Percentiles rank a stretch among this genome's conserved stretches.
Conservation (phyloP, 2,329 filamentous ascomycete species). For the Colletotrichum filicis region DNA sequence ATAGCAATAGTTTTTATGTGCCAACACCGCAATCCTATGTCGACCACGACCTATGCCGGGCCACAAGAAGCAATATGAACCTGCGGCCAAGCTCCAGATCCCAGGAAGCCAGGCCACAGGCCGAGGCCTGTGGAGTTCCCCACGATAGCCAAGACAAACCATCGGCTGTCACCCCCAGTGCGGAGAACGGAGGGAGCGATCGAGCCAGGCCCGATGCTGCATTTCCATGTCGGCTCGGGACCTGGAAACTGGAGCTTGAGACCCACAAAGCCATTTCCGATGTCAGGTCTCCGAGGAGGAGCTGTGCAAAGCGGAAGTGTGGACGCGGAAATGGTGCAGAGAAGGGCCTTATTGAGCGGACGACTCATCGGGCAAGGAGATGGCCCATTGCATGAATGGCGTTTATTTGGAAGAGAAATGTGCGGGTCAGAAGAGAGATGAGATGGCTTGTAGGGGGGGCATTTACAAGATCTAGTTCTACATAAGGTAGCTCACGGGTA, state of each 20-base stretch:
- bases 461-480: conserved; percentile 23
- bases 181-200: conserved; percentile 21
- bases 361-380: not conserved
- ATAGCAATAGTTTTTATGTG: not conserved
- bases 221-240: conserved; percentile 5
- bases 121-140: conserved; percentile 5
- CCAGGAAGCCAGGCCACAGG: not conserved
- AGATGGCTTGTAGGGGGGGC: not conserved
- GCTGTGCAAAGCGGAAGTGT: not conserved
- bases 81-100: not conserved
- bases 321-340: conserved; percentile 9
- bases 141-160: conserved; percentile 17
- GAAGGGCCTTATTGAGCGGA: not conserved
- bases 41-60: not conserved
- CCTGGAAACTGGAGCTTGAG: not conserved
- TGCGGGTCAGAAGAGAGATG: not conserved
- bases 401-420: not conserved
- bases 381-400: conserved; percentile 20
- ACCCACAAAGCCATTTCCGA: conserved; percentile 12
- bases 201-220: conserved; percentile 17
- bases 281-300: not conserved
- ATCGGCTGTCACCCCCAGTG: conserved; percentile 15
- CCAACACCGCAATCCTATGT: not conserved
- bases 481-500: not conserved
- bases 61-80: not conserved